These are phyloP conservation scores for Pseudocercospora pini-densiflorae DNA, from an alignment of 2,329 filamentous ascomycete species.

Conservation along the genomic window DNA sequence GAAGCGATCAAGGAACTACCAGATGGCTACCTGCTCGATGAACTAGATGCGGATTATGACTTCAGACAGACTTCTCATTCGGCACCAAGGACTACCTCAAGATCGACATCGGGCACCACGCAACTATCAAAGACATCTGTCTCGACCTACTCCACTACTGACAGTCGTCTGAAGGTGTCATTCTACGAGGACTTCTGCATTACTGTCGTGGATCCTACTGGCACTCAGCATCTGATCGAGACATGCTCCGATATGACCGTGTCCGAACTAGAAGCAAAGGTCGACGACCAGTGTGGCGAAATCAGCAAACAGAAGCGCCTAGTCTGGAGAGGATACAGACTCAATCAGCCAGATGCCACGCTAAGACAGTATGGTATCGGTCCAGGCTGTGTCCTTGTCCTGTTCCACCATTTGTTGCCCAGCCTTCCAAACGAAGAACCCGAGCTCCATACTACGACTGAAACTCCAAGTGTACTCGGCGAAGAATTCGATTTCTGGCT, in stretches of 20 bases:
- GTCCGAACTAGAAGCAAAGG: conserved; percentile 14
- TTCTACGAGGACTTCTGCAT: conserved; percentile 14
- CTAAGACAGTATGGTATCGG: conserved; percentile 18
- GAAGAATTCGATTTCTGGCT: conserved; percentile 16
- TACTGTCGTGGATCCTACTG: conserved; percentile 11
- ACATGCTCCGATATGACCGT: conserved; percentile 19
- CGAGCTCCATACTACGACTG: not conserved
- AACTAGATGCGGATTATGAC: not conserved
- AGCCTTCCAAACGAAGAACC: conserved; percentile 2
- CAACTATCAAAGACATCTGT: not conserved
- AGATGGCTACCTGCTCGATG: conserved; percentile 11
- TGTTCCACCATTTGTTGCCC: conserved; percentile 10
- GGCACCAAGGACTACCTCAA: not conserved
- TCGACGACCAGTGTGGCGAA: conserved; percentile 19
- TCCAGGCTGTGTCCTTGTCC: conserved; percentile 1
- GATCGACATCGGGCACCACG: conserved; percentile 12
- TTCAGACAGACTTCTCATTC: not conserved
- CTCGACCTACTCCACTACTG: conserved; percentile 1
- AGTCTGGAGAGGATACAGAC: conserved; percentile 22
- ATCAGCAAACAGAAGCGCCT: conserved; percentile 19
- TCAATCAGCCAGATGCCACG: conserved; percentile 26
- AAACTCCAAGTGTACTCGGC: not conserved
- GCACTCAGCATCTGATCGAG: conserved; percentile 12
- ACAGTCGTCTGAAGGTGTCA: not conserved
- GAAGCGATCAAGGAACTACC: conserved; percentile 20